These are phyloP conservation scores for Phoma sp. DNA, from an alignment of 2,329 filamentous ascomycete species.

Conservation along the genomic window DNA sequence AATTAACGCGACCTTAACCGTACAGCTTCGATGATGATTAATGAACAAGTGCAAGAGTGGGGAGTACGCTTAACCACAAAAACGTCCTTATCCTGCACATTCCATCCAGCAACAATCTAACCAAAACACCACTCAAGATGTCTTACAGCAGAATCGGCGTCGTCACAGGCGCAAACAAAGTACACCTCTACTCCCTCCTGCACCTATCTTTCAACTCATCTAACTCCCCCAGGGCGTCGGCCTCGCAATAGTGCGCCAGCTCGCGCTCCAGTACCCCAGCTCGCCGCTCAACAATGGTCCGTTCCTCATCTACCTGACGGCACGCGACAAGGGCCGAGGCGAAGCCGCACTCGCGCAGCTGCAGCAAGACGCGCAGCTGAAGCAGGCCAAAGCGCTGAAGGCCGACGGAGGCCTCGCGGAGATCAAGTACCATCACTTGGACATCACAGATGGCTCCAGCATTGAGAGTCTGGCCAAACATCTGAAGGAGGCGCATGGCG, in stretches of 20 bases:
- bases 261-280: conserved; percentile 60
- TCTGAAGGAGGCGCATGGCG: conserved; percentile 53
- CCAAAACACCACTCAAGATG: conserved; percentile 19
- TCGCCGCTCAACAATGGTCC: conserved; percentile 56
- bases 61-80: neutral
- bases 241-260: conserved; percentile 59
- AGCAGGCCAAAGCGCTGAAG: conserved; percentile 54
- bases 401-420: conserved; percentile 48
- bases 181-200: conserved; percentile 11
- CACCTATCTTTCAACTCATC: conserved; percentile 5
- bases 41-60: conserved; percentile 11
- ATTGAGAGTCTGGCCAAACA: conserved; percentile 52
- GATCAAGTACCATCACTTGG: conserved; percentile 56
- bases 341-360: conserved; percentile 55
- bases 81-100: neutral
- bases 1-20: neutral
- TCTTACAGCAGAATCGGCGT: conserved; percentile 53
- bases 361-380: conserved; percentile 53
- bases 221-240: conserved; percentile 49
- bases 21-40: conserved; percentile 16
- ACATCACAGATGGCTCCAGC: conserved; percentile 56
- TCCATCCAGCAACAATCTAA: neutral
- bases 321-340: conserved; percentile 57
- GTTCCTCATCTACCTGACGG: conserved; percentile 61
- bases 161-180: conserved; percentile 64